Percentiles rank a stretch among this genome's conserved stretches.
These are phyloP conservation scores for Leucaena leucocephala DNA, from an alignment of 306 rosid species.

Conservation along the genomic window DNA sequence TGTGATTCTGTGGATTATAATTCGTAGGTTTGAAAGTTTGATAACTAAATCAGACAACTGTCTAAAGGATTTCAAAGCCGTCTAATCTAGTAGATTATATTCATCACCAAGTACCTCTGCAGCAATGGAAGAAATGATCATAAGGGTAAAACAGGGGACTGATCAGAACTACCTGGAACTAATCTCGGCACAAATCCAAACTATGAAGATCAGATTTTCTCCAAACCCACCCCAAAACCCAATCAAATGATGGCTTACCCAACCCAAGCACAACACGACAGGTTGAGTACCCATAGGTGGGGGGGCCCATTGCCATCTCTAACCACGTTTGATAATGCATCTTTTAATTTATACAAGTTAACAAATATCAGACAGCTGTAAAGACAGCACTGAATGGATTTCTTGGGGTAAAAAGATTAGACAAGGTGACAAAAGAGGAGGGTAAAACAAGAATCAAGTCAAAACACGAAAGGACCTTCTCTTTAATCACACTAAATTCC, in stretches of 20 bases:
- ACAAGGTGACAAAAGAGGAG: neutral
- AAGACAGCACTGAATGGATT: neutral
- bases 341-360: neutral
- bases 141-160: neutral
- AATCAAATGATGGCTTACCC: neutral
- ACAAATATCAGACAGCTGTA: neutral
- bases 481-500: neutral
- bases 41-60: conserved; percentile 4
- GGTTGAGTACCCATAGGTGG: neutral
- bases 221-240: neutral
- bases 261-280: neutral
- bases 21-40: neutral
- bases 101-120: neutral
- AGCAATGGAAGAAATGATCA: neutral
- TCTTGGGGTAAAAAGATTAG: neutral
- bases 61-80: neutral
- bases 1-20: neutral
- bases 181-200: neutral
- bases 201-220: neutral
- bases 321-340: neutral
- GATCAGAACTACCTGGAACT: neutral
- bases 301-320: neutral
- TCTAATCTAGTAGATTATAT: neutral
- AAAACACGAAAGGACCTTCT: conserved; percentile 6
- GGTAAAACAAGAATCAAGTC: conserved; percentile 9